A percentile compares a stretch with the other conserved stretches of the same genome.
These are phyloP conservation scores for Fusarium graminum DNA, from an alignment of 2,329 filamentous ascomycete genomes.

Conservation along the genomic window DNA sequence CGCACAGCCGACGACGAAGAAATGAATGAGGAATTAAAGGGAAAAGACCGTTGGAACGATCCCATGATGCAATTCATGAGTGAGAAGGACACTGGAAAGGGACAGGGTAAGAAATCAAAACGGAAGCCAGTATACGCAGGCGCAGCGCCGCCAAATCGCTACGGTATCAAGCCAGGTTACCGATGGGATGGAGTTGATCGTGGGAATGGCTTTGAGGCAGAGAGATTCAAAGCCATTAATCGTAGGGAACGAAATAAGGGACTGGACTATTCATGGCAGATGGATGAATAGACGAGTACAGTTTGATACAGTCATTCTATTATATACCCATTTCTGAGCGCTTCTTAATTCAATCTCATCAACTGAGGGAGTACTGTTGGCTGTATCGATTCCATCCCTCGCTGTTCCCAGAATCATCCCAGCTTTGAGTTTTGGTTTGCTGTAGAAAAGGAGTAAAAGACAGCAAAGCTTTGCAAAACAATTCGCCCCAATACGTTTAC, in stretches of 20 bases:
- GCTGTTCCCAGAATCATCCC: constrained; percentile 1
- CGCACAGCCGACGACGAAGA: constrained; percentile 85
- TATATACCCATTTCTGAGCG: constrained; percentile 46
- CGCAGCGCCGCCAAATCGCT: constrained; percentile 87
- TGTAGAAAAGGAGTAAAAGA: not conserved
- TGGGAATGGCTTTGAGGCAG: constrained; percentile 91
- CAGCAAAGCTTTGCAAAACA: constrained; percentile 15
- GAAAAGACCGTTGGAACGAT: constrained; percentile 88
- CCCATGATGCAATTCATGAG: constrained; percentile 85
- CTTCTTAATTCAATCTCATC: constrained; percentile 6
- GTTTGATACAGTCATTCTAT: constrained; percentile 31
- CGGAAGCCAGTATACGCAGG: constrained; percentile 80
- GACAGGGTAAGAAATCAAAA: constrained; percentile 53
- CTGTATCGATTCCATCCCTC: constrained; percentile 3
- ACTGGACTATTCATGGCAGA: constrained; percentile 93
- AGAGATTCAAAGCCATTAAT: constrained; percentile 92
- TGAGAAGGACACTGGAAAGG: constrained; percentile 54
- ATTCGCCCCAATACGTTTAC: constrained; percentile 11
- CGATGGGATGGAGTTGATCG: constrained; percentile 98
- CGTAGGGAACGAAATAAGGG: constrained; percentile 79
- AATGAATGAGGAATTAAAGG: constrained; percentile 86
- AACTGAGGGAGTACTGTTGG: constrained; percentile 2
- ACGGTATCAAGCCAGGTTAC: constrained; percentile 92
- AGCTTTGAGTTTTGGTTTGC: not conserved
- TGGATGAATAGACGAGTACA: constrained; percentile 77